Base-by-base conservation (phyloP, 306 rosid genomes). In the Pachyrhizus erosus region DNA sequence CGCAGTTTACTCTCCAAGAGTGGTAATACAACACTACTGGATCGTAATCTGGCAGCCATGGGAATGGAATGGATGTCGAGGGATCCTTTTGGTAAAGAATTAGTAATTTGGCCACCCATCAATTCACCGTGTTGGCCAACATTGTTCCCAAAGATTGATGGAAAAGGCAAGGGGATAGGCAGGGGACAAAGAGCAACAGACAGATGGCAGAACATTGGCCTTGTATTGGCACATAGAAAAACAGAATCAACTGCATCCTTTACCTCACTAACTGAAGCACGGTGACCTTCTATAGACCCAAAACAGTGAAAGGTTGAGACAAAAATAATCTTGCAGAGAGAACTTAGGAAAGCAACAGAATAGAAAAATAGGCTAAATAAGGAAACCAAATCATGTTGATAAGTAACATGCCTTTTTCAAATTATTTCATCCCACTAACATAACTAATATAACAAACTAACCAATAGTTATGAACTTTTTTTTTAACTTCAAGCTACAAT, bases 151-250 rank as follows among this genome's bases (percentile, higher is more conserved):
- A 95, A 95, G 74, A 95, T 93, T 29, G 91, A 85, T 65, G 98
- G 98, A 79, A 95, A 95, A 48, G 98, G 94, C 86, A 95, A 87
- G 9, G 98, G 98, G 68, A 95, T 89, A 68, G 98, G 98, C 69
- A 95, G 86, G 58, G 98, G 98, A 80, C 93, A 86, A 71, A 54
- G 90, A 71, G 91, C 89, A 68, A 66, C 91, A 34, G 96, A 91
- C 20, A 95, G 87, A 88, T 91, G 97, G 90, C 87, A 82, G 85
- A 89, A 87, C 92, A 69, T 76, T 15, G 98, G 98, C 90, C 91
- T 88, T 84, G 72, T 80, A 74, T 54, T 70, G 62, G 89, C 89
- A 69, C 76, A 79, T 78, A 82, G 76, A 72, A 84, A 90, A 83
- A 89, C 93, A 82, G 91, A 83, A n/a, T 88, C 83, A 34, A 93